Evolutionary conservation across 1,284 basidiomycete species (phyloP).

Genomic region (Limonomyces culmigenus): DNA sequence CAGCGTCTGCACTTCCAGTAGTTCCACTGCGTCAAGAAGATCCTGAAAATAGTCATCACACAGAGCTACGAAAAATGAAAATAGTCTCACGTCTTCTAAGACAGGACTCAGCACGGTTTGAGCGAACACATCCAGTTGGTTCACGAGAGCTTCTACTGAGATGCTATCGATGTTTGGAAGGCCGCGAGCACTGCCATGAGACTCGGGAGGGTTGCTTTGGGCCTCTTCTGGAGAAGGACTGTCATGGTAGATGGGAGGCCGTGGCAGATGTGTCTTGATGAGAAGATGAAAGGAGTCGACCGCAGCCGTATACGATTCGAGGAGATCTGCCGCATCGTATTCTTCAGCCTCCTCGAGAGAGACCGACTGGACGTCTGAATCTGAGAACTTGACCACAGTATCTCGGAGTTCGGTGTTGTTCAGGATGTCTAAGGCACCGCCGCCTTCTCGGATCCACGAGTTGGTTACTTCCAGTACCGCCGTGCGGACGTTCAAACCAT

Average conservation of each 20-base stretch:
- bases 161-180: conserved; percentile 52
- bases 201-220: no score
- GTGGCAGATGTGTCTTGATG: no score
- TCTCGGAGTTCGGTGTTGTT: conserved; percentile 49
- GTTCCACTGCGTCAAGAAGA: conserved; percentile 53
- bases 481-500: conserved; percentile 20
- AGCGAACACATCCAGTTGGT: conserved; percentile 59
- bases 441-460: conserved; percentile 54
- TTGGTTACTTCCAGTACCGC: conserved; percentile 47
- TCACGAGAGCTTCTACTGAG: conserved; percentile 50
- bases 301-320: no score
- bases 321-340: no score
- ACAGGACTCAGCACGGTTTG: conserved; percentile 56
- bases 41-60: conserved; percentile 26
- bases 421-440: conserved; percentile 58
- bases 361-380: no score
- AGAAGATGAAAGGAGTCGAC: no score
- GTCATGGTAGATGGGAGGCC: no score
- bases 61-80: conserved; percentile 1
- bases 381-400: conserved; percentile 38
- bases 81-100: conserved; percentile 43
- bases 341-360: no score
- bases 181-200: conserved; percentile 30
- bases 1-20: conserved; percentile 61
- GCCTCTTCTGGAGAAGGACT: no score